Evolutionary conservation across 306 rosid genomes (phyloP).

Genomic region (Arachis stenosperma): DNA sequence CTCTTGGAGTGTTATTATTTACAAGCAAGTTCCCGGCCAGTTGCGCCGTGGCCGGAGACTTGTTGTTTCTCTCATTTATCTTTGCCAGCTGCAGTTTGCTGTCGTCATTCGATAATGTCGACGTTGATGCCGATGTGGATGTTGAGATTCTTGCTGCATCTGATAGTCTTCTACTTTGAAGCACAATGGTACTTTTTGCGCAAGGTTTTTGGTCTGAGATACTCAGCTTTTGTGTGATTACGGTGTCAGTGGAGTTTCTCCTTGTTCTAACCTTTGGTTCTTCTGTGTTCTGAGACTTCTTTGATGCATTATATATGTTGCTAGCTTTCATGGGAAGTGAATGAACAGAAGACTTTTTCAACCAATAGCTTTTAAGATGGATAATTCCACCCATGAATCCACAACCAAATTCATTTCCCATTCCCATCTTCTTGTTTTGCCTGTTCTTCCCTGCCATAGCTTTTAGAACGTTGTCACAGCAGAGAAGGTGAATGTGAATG

Average conservation of each 20-base stretch:
- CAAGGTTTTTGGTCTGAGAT: slow-evolving; percentile 32
- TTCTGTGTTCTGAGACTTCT: slow-evolving; percentile 34
- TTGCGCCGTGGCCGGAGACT: slow-evolving; percentile 45
- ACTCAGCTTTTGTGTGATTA: slow-evolving; percentile 14
- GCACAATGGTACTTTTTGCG: slow-evolving; percentile 32
- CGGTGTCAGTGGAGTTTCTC: not conserved
- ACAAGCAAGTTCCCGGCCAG: slow-evolving; percentile 51
- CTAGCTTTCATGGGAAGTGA: slow-evolving; percentile 61
- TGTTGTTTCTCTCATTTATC: slow-evolving; percentile 42
- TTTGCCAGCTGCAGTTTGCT: slow-evolving; percentile 47
- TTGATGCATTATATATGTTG: slow-evolving; percentile 30
- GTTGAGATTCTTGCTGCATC: slow-evolving; percentile 77
- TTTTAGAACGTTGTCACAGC: not conserved
- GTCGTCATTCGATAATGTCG: slow-evolving; percentile 9
- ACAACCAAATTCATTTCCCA: slow-evolving; percentile 57
- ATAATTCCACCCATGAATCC: slow-evolving; percentile 72
- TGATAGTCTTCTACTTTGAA: slow-evolving; percentile 48
- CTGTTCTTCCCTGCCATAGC: slow-evolving; percentile 54
- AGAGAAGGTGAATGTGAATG: not conserved
- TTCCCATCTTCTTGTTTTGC: slow-evolving; percentile 22
- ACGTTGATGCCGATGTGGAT: slow-evolving; percentile 43
- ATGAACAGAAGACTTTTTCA: slow-evolving; percentile 68
- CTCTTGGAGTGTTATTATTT: slow-evolving; percentile 44
- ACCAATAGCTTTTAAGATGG: slow-evolving; percentile 53
- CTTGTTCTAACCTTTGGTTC: slow-evolving; percentile 27